phyloP scores from a whole-genome alignment of 225 moss, liverwort and hornwort species.

The Sphagnum tenellum region DNA sequence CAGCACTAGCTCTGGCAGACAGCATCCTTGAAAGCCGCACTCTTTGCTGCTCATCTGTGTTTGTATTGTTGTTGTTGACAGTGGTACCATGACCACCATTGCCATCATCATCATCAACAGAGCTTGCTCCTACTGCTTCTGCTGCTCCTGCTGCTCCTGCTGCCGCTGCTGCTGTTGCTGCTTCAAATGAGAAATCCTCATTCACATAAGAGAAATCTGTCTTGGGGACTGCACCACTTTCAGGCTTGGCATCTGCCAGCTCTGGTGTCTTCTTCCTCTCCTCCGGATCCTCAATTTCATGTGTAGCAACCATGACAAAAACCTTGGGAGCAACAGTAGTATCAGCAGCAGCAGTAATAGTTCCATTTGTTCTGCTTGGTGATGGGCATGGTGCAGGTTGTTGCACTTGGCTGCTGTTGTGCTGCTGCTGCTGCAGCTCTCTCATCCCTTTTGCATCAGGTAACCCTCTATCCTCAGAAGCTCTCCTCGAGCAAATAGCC shows the following conservation, averaged over 20 bases:
- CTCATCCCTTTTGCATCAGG: not conserved
- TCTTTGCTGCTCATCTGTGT: constrained; percentile 26
- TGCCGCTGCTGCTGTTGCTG: constrained; percentile 2
- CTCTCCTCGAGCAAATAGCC: constrained; percentile 42
- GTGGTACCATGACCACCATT: no score
- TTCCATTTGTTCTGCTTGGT: constrained; percentile 10
- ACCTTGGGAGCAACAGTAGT: not conserved
- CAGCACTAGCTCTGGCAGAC: constrained; percentile 37
- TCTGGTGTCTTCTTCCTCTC: constrained; percentile 29
- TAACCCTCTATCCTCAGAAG: constrained; percentile 2
- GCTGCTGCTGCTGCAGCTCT: no score
- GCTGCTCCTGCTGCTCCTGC: no score
- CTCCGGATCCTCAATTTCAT: constrained; percentile 5
- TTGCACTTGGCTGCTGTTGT: constrained; percentile 6
- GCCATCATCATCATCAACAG: constrained; percentile 1
- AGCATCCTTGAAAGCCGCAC: constrained; percentile 19
- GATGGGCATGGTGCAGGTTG: constrained; percentile 19
- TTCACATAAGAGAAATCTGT: constrained; percentile 11
- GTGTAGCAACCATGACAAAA: no score
- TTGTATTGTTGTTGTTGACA: not conserved
- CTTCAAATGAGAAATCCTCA: constrained; percentile 12
- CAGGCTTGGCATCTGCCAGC: constrained; percentile 6
- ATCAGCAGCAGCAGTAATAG: constrained; percentile 1
- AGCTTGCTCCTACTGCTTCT: constrained; percentile 8
- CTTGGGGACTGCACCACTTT: constrained; percentile 6